phyloP scores from a whole-genome alignment of 208 protist genomes.

The Perkinsela sp. region DNA sequence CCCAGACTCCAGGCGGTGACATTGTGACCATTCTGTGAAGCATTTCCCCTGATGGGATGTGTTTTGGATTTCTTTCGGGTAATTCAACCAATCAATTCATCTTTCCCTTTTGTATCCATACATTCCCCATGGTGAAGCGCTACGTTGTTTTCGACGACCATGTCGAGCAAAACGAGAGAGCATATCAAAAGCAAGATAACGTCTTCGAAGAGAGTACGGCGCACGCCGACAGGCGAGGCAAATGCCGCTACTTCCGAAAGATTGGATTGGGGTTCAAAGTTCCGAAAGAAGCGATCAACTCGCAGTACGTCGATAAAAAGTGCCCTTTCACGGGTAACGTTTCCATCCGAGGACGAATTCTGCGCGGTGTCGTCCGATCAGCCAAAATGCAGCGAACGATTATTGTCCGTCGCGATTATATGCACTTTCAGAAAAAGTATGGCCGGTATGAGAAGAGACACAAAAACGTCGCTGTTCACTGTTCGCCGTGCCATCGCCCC shows the following conservation, averaged over 20 bases:
- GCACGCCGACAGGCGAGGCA: slow-evolving; percentile 27
- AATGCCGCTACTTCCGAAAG: slow-evolving; percentile 76
- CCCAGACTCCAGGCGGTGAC: background rate
- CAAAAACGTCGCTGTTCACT: slow-evolving; percentile 92
- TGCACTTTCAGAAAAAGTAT: slow-evolving; percentile 99
- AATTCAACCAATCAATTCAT: no score
- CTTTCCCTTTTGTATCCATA: background rate
- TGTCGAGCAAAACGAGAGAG: slow-evolving; percentile 35
- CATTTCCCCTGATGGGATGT: no score
- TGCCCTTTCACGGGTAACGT: slow-evolving; percentile 99
- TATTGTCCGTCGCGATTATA: slow-evolving; percentile 96
- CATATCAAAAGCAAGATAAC: slow-evolving; percentile 63
- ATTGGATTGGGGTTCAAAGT: slow-evolving; percentile 97
- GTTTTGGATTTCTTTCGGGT: no score
- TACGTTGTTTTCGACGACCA: background rate
- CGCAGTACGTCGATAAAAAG: slow-evolving; percentile 99
- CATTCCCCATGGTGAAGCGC: background rate
- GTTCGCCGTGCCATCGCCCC: slow-evolving; percentile 88
- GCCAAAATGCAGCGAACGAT: slow-evolving; percentile 95
- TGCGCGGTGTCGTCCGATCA: slow-evolving; percentile 86
- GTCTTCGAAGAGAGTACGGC: slow-evolving; percentile 36
- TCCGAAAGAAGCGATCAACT: slow-evolving; percentile 85
- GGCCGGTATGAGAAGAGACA: slow-evolving; percentile 99
- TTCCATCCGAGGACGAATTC: slow-evolving; percentile 94
- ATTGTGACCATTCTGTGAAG: background rate